Conservation (phyloP, 208 protist species). For the Acanthamoeba sp. region DNA sequence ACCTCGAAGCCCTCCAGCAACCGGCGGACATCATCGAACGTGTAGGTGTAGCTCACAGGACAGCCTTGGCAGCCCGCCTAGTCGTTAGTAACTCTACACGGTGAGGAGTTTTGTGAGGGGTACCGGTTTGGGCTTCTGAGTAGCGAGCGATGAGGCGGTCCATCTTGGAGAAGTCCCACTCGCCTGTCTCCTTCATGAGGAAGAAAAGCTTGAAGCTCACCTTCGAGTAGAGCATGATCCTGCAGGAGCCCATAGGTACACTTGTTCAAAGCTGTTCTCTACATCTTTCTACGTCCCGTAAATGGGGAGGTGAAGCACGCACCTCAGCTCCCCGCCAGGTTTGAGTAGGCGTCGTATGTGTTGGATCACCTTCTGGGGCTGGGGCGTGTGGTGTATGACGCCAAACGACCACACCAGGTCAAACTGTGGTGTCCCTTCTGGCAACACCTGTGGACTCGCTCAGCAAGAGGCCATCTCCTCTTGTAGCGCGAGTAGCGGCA, state of each 20-base stretch:
- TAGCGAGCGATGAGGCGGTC: constrained; percentile 41
- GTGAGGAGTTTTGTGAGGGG: neutral
- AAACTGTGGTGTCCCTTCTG: neutral
- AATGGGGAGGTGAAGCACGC: too few relatives aligned
- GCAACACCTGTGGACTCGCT: neutral
- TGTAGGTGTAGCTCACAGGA: constrained; percentile 34
- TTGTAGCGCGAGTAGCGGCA: too few relatives aligned
- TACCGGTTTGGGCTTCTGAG: constrained; percentile 63
- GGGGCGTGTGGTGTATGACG: constrained; percentile 63
- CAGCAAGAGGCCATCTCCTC: too few relatives aligned
- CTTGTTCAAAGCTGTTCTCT: too few relatives aligned
- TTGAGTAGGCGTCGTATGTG: neutral
- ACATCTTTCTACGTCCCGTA: too few relatives aligned
- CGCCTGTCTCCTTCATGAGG: constrained; percentile 55
- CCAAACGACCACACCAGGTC: constrained; percentile 60
- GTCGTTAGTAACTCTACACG: too few relatives aligned
- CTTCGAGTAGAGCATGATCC: constrained; percentile 69
- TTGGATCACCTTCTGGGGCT: neutral
- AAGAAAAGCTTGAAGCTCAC: constrained; percentile 71
- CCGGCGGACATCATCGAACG: constrained; percentile 14
- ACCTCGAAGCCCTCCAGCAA: constrained; percentile 21
- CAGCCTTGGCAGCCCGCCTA: neutral
- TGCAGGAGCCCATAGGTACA: too few relatives aligned
- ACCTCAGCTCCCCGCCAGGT: constrained; percentile 38
- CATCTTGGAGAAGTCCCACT: constrained; percentile 71